Evolutionary conservation across 768 basidiomycete species (phyloP).

Genomic region (Boletus bicolor): DNA sequence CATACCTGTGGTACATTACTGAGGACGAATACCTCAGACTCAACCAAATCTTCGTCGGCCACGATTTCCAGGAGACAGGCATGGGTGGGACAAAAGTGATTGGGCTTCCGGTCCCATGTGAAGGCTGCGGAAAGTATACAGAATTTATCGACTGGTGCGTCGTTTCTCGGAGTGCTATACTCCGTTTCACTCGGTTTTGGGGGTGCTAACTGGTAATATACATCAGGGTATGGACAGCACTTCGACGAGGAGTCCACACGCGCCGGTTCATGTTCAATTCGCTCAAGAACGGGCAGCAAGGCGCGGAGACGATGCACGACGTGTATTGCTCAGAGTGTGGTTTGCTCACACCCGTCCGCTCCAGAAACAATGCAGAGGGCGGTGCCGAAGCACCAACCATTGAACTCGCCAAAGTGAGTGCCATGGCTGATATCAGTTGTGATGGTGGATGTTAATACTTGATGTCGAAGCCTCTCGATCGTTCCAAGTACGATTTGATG

Average conservation of each 20-base stretch:
- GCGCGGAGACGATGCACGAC: constrained; percentile 14
- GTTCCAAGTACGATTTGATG: background rate
- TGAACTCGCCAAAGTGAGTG: constrained; percentile 2
- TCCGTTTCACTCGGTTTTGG: background rate
- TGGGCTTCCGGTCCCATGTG: background rate
- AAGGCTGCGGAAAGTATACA: background rate
- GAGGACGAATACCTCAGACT: background rate
- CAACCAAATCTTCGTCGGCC: background rate
- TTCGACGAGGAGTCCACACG: constrained; percentile 12
- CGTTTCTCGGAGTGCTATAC: background rate
- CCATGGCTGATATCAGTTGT: background rate
- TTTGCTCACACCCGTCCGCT: constrained; percentile 2
- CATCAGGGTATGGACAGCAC: constrained; percentile 9
- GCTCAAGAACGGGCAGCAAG: constrained; percentile 7
- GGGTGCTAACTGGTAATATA: background rate
- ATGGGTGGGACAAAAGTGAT: background rate
- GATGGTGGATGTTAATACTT: background rate
- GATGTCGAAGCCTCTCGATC: background rate
- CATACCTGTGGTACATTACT: background rate
- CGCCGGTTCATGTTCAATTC: constrained; percentile 12
- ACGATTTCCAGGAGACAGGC: background rate
- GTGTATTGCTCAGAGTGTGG: constrained; percentile 15
- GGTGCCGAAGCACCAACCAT: constrained; percentile 10
- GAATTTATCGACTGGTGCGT: background rate
- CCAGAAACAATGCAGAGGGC: constrained; percentile 10